Base-by-base conservation (phyloP, 257 asterid genomes). In the Galeopsis tetrahit region DNA sequence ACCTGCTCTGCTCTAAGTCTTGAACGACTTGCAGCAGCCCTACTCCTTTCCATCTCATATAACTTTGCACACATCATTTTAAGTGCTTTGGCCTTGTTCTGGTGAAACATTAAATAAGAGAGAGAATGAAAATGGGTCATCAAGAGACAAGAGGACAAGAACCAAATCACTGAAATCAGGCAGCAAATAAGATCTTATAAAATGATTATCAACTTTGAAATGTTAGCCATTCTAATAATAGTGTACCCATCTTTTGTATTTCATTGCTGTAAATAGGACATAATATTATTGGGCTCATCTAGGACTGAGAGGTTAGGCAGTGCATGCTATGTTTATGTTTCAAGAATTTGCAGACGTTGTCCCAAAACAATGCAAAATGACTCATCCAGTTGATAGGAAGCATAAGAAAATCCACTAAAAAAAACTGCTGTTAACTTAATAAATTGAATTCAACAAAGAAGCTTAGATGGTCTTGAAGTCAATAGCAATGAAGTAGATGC, bases 61-160 rank as follows among this genome's bases (percentile, higher is more conserved):
- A 94, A 77, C 86, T 81, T 94, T 11, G 98, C 96, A 80, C 96
- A 94, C 81, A 94, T 61, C 61, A 94, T 72, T 81, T 89, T 94
- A 62, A 89, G 87, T 61, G 97, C 99, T 86, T 89, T 94, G 72
- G 93, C 90, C 79, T 89, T 94, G 88, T 94, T 94, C 97, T 91
- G 75, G 69, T 8, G 65, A 73, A 66, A 77, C 69, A 73, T 78
- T 40, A 61, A 42, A 56, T 2, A 69, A 4, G 38, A 5, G 40
- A 67, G 10, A 40, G 38, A 42, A 64, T 74, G 15, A 60, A 59
- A 58, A 33, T n/a, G 15, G 7, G 71, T 51, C 28, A 72, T 52
- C 32, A 49, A 72, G 28, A 21, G 28, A 21, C 28, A 21, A 21
- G 28, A 21, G 28, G 28, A 21, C 28, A 21, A 21, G 70, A 75